Evolutionary conservation across 306 rosid genomes (phyloP).

Genomic region (Adenanthera pavonina): DNA sequence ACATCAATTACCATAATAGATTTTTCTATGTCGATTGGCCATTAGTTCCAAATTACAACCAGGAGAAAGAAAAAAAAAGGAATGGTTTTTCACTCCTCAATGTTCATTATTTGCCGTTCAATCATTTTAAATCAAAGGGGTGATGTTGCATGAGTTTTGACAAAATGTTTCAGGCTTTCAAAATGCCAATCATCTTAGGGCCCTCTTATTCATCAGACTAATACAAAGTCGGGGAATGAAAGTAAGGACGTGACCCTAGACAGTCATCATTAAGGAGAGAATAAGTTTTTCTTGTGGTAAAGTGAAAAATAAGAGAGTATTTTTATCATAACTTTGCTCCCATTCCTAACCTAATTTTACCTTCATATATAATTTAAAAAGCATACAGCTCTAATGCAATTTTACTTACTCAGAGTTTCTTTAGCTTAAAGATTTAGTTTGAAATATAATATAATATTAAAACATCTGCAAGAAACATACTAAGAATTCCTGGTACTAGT

Average conservation of each 20-base stretch:
- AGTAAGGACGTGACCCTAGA: conserved; percentile 1
- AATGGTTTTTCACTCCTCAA: neutral
- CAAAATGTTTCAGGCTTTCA: conserved; percentile 21
- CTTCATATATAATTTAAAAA: conserved; percentile 9
- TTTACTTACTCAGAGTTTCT: neutral
- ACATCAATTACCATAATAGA: conserved; percentile 1
- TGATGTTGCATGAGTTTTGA: conserved; percentile 23
- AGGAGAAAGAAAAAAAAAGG: neutral
- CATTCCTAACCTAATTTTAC: conserved; percentile 8
- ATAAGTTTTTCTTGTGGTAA: conserved; percentile 2
- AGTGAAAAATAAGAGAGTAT: conserved; percentile 19
- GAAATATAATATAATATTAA: neutral
- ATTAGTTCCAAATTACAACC: conserved; percentile 24
- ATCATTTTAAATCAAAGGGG: conserved; percentile 28
- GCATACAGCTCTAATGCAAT: neutral
- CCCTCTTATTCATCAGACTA: conserved; percentile 1
- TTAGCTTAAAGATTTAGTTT: conserved; percentile 17
- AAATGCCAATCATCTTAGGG: conserved; percentile 1
- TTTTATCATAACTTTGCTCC: conserved; percentile 7
- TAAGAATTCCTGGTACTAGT: conserved; percentile 14
- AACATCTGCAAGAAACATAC: conserved; percentile 27
- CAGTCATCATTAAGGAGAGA: conserved; percentile 12
- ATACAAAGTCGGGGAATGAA: conserved; percentile 1
- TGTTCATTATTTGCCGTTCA: conserved; percentile 1
- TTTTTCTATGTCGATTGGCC: conserved; percentile 14